Conservation (phyloP, 2,329 filamentous ascomycete genomes). For the Ascochyta clinopodiicola region DNA sequence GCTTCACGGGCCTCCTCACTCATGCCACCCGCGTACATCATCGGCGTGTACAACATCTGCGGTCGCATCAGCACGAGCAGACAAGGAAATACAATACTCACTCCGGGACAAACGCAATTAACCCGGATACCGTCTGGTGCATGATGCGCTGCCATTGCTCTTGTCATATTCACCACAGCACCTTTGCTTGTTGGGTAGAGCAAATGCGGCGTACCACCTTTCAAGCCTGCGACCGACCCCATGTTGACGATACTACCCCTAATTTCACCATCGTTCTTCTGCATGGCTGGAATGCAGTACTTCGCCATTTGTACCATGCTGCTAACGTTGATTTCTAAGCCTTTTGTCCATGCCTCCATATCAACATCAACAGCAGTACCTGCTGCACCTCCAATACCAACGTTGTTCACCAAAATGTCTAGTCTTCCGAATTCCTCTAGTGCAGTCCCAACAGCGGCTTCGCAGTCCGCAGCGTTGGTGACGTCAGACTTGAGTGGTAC, state of each 20-base stretch:
- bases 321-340: slow-evolving; percentile 67
- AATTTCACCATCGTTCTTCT: slow-evolving; percentile 54
- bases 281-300: slow-evolving; percentile 67
- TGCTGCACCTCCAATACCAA: slow-evolving; percentile 65
- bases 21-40: slow-evolving; percentile 62
- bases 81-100: slow-evolving; percentile 7
- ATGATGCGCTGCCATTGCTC: slow-evolving; percentile 64
- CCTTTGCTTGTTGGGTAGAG: slow-evolving; percentile 63
- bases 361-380: slow-evolving; percentile 69
- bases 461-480: slow-evolving; percentile 61
- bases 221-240: slow-evolving; percentile 65
- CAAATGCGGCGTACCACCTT: slow-evolving; percentile 60
- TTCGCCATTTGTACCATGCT: slow-evolving; percentile 72
- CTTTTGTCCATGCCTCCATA: slow-evolving; percentile 63
- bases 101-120: slow-evolving; percentile 62
- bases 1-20: slow-evolving; percentile 57
- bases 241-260: slow-evolving; percentile 67
- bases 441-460: slow-evolving; percentile 50
- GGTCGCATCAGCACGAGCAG: neutral
- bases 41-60: slow-evolving; percentile 61
- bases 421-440: slow-evolving; percentile 61
- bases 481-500: slow-evolving; percentile 61
- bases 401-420: slow-evolving; percentile 70
- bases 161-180: slow-evolving; percentile 63
- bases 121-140: slow-evolving; percentile 58